Evolutionary conservation across 2,329 filamentous ascomycete genomes (phyloP).

Genomic region (Pestalotiopsis fici): DNA sequence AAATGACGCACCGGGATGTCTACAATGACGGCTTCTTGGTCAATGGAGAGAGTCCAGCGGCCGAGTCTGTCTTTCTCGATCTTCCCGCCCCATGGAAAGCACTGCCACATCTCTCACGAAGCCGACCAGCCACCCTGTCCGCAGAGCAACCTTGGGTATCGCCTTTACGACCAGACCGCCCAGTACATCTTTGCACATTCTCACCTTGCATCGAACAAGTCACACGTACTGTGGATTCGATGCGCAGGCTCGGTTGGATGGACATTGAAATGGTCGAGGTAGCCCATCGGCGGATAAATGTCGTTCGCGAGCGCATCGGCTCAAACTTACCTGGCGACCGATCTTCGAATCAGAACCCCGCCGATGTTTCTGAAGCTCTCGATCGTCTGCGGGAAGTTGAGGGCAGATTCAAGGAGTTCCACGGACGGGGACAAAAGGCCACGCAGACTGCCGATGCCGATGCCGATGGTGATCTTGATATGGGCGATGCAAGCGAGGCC

Average conservation of each 20-base stretch:
- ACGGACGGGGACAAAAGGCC: conserved; percentile 36
- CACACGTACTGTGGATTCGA: conserved; percentile 76
- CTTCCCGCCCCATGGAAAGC: conserved; percentile 81
- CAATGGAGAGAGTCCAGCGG: conserved; percentile 58
- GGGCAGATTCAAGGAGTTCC: conserved; percentile 65
- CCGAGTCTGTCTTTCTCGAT: conserved; percentile 76
- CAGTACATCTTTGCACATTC: conserved; percentile 87
- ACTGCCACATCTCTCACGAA: conserved; percentile 71
- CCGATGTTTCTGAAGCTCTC: conserved; percentile 79
- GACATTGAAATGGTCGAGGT: conserved; percentile 95
- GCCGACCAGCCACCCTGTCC: conserved; percentile 28
- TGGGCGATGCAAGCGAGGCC: conserved; percentile 34
- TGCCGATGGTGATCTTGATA: conserved; percentile 43
- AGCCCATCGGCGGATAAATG: conserved; percentile 74
- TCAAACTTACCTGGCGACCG: conserved; percentile 66
- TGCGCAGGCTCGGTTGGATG: conserved; percentile 84
- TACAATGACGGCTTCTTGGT: conserved; percentile 74
- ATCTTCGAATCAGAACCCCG: conserved; percentile 69
- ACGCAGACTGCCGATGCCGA: conserved; percentile 19
- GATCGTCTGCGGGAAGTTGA: conserved; percentile 73
- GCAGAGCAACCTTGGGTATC: conserved; percentile 49
- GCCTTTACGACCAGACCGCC: conserved; percentile 69
- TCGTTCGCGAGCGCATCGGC: conserved; percentile 79
- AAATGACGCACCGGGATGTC: conserved; percentile 77
- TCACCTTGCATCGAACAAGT: conserved; percentile 97